phyloP scores from a whole-genome alignment of 148 eudicot genomes.

The Rhododendron henanense region DNA sequence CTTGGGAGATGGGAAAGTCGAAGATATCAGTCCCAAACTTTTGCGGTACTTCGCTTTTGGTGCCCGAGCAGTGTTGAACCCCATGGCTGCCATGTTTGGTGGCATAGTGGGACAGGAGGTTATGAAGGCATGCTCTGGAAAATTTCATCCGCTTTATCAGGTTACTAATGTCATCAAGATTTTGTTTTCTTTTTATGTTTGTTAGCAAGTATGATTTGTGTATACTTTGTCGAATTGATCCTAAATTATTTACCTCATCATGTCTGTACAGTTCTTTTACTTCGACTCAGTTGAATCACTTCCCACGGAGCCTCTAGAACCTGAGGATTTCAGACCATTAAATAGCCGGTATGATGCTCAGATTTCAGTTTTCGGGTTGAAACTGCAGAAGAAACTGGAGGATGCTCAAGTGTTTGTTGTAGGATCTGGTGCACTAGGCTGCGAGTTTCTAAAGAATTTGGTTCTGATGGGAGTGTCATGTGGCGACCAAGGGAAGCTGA shows the following conservation, averaged over 20 bases:
- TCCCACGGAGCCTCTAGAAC: constrained; percentile 65
- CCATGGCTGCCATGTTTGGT: constrained; percentile 99
- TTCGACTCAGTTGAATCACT: constrained; percentile 93
- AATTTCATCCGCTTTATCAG: constrained; percentile 93
- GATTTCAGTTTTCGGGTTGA: constrained; percentile 84
- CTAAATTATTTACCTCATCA: constrained; percentile 4
- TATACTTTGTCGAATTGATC: background rate
- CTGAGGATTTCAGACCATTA: constrained; percentile 57
- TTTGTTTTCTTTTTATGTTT: background rate
- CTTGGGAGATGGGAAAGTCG: constrained; percentile 50
- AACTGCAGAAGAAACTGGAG: constrained; percentile 82
- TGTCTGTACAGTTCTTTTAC: constrained; percentile 70
- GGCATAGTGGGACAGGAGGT: constrained; percentile 95
- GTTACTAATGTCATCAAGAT: constrained; percentile 21
- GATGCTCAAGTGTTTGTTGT: constrained; percentile 68
- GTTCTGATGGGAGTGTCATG: constrained; percentile 93
- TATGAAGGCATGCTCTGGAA: constrained; percentile 94
- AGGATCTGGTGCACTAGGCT: constrained; percentile 94
- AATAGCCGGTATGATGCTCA: constrained; percentile 91
- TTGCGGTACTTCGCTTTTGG: constrained; percentile 80
- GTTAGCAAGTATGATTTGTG: background rate
- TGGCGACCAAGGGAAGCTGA: constrained; percentile 59
- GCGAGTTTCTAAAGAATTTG: constrained; percentile 87
- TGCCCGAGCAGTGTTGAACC: constrained; percentile 82
- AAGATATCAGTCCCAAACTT: constrained; percentile 66